Evolutionary conservation across 768 basidiomycete species (phyloP).

Genomic region (Coprinopsis marcescibilis): DNA sequence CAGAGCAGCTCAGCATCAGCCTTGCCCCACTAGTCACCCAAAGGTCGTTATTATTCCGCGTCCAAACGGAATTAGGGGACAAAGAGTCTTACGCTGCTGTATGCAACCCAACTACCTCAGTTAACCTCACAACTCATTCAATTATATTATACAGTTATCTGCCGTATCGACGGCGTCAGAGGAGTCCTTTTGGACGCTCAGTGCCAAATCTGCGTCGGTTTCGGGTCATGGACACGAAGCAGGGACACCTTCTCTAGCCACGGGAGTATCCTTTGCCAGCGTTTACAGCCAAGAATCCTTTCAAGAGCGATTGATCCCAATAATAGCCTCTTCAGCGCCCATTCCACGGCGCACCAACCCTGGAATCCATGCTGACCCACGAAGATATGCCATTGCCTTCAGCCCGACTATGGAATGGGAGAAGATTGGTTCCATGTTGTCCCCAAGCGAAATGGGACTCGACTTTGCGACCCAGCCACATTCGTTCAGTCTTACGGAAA

Average conservation of each 20-base stretch:
- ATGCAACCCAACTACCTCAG: no score
- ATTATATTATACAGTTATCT: no score
- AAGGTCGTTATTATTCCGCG: conserved; percentile 21
- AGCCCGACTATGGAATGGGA: conserved; percentile 20
- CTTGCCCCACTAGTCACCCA: conserved; percentile 22
- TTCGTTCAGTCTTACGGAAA: neutral
- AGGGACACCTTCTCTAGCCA: no score
- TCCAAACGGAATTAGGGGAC: conserved; percentile 21
- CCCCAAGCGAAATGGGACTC: neutral
- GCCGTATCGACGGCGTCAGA: conserved; percentile 7
- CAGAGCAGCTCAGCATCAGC: conserved; percentile 22
- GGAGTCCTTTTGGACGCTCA: conserved; percentile 11
- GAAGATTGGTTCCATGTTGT: neutral
- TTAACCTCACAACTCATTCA: no score
- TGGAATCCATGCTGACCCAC: conserved; percentile 10
- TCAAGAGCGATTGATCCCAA: conserved; percentile 8
- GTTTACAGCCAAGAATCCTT: conserved; percentile 24
- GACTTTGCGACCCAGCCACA: neutral
- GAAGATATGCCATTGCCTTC: conserved; percentile 19
- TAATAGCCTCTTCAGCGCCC: neutral
- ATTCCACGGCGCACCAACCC: neutral
- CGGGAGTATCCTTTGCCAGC: conserved; percentile 14
- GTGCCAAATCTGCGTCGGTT: conserved; percentile 4
- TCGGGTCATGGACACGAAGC: conserved; percentile 1
- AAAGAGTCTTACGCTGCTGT: conserved; percentile 12